Conservation (phyloP, 2,329 filamentous ascomycete species). For the Helicocarpus griseus region DNA sequence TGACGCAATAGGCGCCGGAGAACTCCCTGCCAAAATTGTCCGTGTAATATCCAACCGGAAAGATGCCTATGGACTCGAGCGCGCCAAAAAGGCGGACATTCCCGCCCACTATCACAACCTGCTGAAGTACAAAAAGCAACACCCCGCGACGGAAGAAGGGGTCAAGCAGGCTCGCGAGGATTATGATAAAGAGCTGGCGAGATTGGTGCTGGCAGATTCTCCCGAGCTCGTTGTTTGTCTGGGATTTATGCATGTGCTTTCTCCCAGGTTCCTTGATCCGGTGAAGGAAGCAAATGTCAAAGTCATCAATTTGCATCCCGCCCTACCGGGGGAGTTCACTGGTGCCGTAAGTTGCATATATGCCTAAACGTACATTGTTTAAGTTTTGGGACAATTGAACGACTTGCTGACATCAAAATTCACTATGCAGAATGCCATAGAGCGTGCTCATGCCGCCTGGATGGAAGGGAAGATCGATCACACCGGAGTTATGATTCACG, state of each 20-base stretch:
- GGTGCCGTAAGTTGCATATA: conserved; percentile 44
- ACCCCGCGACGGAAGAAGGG: conserved; percentile 46
- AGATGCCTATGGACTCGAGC: conserved; percentile 53
- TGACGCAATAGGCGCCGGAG: conserved; percentile 43
- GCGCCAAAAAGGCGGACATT: conserved; percentile 52
- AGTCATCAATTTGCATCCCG: conserved; percentile 77
- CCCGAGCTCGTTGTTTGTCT: conserved; percentile 72
- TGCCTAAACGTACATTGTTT: background rate
- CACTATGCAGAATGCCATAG: conserved; percentile 54
- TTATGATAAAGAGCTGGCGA: conserved; percentile 68
- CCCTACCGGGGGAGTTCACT: conserved; percentile 63
- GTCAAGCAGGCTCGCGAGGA: conserved; percentile 46
- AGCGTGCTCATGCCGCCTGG: conserved; percentile 66
- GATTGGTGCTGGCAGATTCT: conserved; percentile 52
- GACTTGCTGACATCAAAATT: background rate
- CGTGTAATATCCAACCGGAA: conserved; percentile 59
- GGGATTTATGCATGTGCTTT: conserved; percentile 82
- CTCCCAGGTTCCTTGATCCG: conserved; percentile 58
- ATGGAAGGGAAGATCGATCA: conserved; percentile 55
- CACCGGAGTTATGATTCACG: conserved; percentile 82
- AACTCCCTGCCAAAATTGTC: conserved; percentile 45
- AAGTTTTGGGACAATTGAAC: background rate
- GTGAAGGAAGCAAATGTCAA: conserved; percentile 52
- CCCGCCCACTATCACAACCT: conserved; percentile 76
- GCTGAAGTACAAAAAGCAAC: conserved; percentile 61